Evolutionary conservation across 2,329 filamentous ascomycete genomes (phyloP).

Genomic region (Eutypella sp.): DNA sequence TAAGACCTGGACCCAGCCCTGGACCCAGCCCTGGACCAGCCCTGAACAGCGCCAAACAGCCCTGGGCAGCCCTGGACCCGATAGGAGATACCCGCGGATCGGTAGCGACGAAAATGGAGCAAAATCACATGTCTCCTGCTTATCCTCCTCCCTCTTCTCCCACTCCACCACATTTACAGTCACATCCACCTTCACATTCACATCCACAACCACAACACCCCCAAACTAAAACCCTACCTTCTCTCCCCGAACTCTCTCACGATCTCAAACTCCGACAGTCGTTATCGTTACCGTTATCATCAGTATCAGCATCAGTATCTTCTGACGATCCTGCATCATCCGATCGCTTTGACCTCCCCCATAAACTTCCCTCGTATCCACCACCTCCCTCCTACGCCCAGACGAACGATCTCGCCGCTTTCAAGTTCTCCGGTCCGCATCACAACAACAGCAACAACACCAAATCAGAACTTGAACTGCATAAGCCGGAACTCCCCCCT

Average conservation of each 20-base stretch:
- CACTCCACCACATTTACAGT: not conserved
- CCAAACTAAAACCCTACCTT: slow-evolving; percentile 7
- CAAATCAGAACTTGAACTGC: no score
- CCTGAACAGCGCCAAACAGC: not conserved
- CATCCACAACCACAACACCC: slow-evolving; percentile 1
- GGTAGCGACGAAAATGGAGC: not conserved
- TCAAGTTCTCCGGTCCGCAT: slow-evolving; percentile 29
- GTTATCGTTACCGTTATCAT: no score
- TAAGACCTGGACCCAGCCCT: no score
- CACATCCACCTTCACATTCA: not conserved
- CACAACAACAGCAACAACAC: no score
- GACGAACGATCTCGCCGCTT: slow-evolving; percentile 26
- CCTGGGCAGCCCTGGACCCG: no score
- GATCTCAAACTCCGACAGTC: slow-evolving; percentile 15
- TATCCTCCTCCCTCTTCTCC: not conserved
- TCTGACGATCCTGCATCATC: slow-evolving; percentile 15
- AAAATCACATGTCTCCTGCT: not conserved
- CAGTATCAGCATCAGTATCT: no score
- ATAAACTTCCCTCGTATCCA: slow-evolving; percentile 30
- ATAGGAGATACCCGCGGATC: no score
- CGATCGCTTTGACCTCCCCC: slow-evolving; percentile 23
- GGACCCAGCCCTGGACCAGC: no score
- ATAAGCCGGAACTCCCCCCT: slow-evolving; percentile 38
- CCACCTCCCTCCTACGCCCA: slow-evolving; percentile 34
- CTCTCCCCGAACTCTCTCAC: no score